phyloP scores from a whole-genome alignment of 139 green algal genomes.

The Tetradesmus lagerheimii region DNA sequence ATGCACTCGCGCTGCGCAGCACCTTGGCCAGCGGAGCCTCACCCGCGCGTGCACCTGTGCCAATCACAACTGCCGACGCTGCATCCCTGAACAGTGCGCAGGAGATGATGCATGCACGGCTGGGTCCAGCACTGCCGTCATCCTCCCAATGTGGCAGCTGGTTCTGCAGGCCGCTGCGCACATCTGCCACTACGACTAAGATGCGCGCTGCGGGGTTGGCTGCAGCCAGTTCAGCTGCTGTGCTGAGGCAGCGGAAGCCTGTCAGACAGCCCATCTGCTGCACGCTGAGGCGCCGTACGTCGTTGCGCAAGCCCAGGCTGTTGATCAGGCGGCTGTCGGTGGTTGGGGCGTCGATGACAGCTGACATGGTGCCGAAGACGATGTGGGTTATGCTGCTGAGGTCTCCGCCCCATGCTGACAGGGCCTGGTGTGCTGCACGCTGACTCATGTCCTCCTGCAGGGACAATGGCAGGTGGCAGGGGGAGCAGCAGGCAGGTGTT shows the following conservation, averaged over 20 bases:
- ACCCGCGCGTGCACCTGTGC: not conserved
- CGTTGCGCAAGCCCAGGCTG: not conserved
- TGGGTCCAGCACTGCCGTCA: not conserved
- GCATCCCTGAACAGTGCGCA: not conserved
- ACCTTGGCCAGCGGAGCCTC: not conserved
- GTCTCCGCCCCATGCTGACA: not conserved
- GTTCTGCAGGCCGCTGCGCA: not conserved
- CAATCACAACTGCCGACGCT: not conserved
- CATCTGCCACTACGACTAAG: not conserved
- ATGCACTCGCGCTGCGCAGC: not conserved
- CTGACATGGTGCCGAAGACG: conserved; percentile 5
- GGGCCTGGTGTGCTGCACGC: not conserved
- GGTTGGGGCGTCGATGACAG: not conserved
- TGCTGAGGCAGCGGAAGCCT: not conserved
- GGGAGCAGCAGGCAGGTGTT: not conserved
- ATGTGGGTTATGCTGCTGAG: not conserved
- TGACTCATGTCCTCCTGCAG: not conserved
- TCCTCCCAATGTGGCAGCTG: not conserved
- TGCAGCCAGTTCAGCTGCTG: not conserved
- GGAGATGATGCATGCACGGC: not conserved
- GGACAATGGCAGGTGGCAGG: not conserved
- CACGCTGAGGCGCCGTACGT: not conserved
- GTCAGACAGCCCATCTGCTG: not conserved
- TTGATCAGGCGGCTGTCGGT: conserved; percentile 11
- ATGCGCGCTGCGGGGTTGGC: not conserved